These are phyloP conservation scores for Marasmius sp. DNA, from an alignment of 1,284 basidiomycete species.

Conservation along the genomic window DNA sequence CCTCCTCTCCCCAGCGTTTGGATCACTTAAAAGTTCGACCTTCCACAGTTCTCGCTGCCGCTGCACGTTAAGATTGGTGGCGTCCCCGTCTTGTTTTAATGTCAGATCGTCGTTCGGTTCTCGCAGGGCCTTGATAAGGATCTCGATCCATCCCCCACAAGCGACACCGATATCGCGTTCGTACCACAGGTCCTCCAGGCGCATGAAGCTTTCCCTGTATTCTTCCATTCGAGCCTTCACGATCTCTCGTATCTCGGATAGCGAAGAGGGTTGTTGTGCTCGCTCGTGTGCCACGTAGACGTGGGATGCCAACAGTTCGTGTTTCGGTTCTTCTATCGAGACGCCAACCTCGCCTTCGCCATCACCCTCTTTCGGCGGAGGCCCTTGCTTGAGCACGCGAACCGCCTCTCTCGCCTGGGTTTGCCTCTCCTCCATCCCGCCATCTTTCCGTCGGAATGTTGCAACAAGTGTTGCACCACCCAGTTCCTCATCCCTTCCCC, in stretches of 20 bases:
- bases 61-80: not conserved
- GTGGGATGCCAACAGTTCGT: slow-evolving; percentile 53
- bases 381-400: slow-evolving; percentile 21
- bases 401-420: slow-evolving; percentile 33
- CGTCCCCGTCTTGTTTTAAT: slow-evolving; percentile 35
- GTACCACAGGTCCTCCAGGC: slow-evolving; percentile 72
- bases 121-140: slow-evolving; percentile 51
- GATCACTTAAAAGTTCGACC: slow-evolving; percentile 40
- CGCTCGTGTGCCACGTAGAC: slow-evolving; percentile 50
- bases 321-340: slow-evolving; percentile 30
- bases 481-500: slow-evolving; percentile 62
- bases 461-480: slow-evolving; percentile 77
- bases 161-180: slow-evolving; percentile 50
- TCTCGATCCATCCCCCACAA: slow-evolving; percentile 74
- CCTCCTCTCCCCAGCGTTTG: slow-evolving; percentile 1
- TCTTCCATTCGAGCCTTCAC: slow-evolving; percentile 56
- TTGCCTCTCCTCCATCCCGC: slow-evolving; percentile 32
- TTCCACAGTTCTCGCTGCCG: slow-evolving; percentile 31
- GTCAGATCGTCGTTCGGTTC: slow-evolving; percentile 33
- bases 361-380: not conserved
- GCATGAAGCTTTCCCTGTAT: slow-evolving; percentile 48
- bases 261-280: slow-evolving; percentile 39
- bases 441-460: slow-evolving; percentile 51
- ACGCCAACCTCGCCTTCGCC: slow-evolving; percentile 9
- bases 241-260: slow-evolving; percentile 48